Base-by-base conservation (phyloP, 352 stramenopile genomes). In the Globisporangium mamillatum region DNA sequence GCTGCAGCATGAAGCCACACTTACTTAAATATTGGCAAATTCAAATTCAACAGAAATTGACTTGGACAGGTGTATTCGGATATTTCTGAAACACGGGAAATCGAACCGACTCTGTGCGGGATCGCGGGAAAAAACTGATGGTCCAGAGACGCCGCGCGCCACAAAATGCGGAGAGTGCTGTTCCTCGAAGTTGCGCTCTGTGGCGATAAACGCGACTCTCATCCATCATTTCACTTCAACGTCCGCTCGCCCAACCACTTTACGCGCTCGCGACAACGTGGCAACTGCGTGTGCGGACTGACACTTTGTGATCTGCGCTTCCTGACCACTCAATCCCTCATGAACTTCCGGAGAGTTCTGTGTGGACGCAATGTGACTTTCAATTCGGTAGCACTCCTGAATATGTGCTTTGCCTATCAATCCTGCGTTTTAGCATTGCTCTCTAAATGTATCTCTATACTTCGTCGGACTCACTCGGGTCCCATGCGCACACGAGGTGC, bases 401-500 rank as follows among this genome's bases (percentile, higher is more conserved):
- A 7, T 16, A 9, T n/a, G 4, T 50, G 41, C 16, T n/a, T n/a
- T 9, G n/a, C 41, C 14, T 20, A 48, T 3, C 36, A 7, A n/a
- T 22, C 41, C 16, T 50, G 14, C 16, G 41, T 20, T 12, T 52
- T 22, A 52, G 44, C 4, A 52, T 52, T n/a, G 18, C 44, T 52
- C 44, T 52, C 44, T 52, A 52, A 52, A n/a, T 52, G 5, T 50
- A 22, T 52, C 44, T 59, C 73, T 75, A 80, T 38, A 83, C 68
- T 4, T 69, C 71, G 29, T 85, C 74, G 14, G 72, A 63, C 66
- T 83, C 81, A 72, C 87, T 79, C 14, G 80, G 78, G 48, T 89
- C 81, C 80, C 80, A 89, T 9, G 69, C 66, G 4, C 70, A 78
- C 27, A 79, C 60, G 34, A 84, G 53, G 67, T 87, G 81, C 48